A percentile compares a stretch with the other conserved stretches of the same genome.
Evolutionary conservation across 176 grass and related monocot species (phyloP).

Genomic region (Bolboschoenus planiculmis): DNA sequence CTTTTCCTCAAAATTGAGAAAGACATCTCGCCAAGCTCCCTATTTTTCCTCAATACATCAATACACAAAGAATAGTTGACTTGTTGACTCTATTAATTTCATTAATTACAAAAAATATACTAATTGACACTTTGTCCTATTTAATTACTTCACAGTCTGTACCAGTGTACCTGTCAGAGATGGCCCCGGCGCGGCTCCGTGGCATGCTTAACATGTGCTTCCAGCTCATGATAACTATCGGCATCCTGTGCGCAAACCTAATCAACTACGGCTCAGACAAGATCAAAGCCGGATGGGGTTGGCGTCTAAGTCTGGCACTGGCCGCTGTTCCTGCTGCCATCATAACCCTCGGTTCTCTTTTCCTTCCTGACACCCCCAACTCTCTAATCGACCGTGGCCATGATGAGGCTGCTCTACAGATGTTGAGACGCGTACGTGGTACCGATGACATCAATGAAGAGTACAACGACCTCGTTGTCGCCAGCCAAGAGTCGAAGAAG

Average conservation of each 20-base stretch:
- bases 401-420: slow-evolving; percentile 4
- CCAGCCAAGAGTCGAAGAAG: slow-evolving; percentile 33
- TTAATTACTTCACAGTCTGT: slow-evolving; percentile 33
- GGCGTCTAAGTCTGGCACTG: slow-evolving; percentile 40
- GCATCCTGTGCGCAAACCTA: slow-evolving; percentile 37
- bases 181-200: slow-evolving; percentile 43
- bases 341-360: slow-evolving; percentile 37
- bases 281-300: slow-evolving; percentile 44
- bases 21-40: neutral
- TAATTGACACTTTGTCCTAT: neutral
- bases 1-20: neutral
- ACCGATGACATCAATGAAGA: slow-evolving; percentile 34
- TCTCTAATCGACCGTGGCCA: slow-evolving; percentile 39
- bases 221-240: slow-evolving; percentile 49
- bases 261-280: slow-evolving; percentile 44
- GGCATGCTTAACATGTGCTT: slow-evolving; percentile 51
- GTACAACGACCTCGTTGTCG: slow-evolving; percentile 33
- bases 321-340: slow-evolving; percentile 37
- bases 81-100: neutral
- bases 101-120: neutral
- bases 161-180: slow-evolving; percentile 45
- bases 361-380: slow-evolving; percentile 47
- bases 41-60: neutral
- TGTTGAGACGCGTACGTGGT: slow-evolving; percentile 35
- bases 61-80: neutral